Base-by-base conservation (phyloP, 768 basidiomycete species). In the Trametopsis cervina region DNA sequence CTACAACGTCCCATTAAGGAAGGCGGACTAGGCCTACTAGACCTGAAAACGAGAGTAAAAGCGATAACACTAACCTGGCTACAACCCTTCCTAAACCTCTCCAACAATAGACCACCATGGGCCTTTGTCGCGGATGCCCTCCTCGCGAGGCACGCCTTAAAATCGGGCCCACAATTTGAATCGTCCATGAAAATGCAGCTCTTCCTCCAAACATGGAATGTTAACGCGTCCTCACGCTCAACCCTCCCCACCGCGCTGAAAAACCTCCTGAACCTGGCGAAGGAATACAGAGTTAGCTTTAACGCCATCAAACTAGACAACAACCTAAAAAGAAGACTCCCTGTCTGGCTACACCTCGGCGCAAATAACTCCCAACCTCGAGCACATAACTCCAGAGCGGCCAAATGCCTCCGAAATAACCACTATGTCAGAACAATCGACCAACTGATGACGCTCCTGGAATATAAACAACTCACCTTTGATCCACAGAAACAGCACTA, bases 61-160 rank as follows among this genome's bases (percentile, higher is more conserved):
- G 57, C 57, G 0, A 53, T 59, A 0, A 33, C 57, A 1, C 6
- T 57, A 0, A 47, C 26, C 1, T 57, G 57, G 56, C 20, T 57
- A 0, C 49, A 44, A 25, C 9, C 12, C 0, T 57, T 54, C 56
- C 56, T 59, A 0, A n/a, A 52, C 40, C 18, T 50, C 0, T 21
- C 29, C 0, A 1, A 0, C 0, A 3, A n/a, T 0, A 26, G 51
- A 1, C 49, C 49, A 0, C 9, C 18, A 0, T 60, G 59, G 59
- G 57, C 57, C 0, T 50, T 15, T 29, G 15, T 50, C 0, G 35
- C 49, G 0, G 57, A 60, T 13, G 1, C 23, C 1, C 24, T 57
- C 0, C 42, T 60, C 1, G 49, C 42, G 22, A 25, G 11, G 5
- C 9, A 42, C 1, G 2, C 47, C 0, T 43, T 47, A 5, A 15